Evolutionary conservation across 768 basidiomycete genomes (phyloP).

Genomic region (Gyrodon lividus): DNA sequence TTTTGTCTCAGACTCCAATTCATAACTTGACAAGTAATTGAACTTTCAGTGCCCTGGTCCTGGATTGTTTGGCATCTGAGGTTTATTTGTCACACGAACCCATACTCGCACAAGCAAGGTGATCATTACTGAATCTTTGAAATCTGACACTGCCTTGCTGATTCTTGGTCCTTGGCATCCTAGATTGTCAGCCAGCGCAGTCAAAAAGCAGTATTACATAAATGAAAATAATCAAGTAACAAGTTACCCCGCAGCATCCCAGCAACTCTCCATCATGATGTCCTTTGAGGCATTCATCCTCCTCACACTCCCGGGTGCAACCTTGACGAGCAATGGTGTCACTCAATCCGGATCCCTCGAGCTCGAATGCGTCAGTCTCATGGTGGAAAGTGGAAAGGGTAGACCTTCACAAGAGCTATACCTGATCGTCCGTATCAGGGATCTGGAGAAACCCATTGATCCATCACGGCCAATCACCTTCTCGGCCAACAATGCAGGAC

Average conservation of each 20-base stretch:
- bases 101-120: too few relatives aligned
- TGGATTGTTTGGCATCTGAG: too few relatives aligned
- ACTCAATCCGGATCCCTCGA: slow-evolving; percentile 45
- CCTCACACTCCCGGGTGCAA: slow-evolving; percentile 49
- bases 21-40: too few relatives aligned
- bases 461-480: slow-evolving; percentile 50
- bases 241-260: neutral
- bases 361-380: slow-evolving; percentile 62
- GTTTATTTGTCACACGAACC: too few relatives aligned
- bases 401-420: slow-evolving; percentile 55
- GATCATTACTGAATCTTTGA: too few relatives aligned
- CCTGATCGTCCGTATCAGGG: slow-evolving; percentile 59
- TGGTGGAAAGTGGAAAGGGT: slow-evolving; percentile 30
- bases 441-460: slow-evolving; percentile 59
- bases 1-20: too few relatives aligned
- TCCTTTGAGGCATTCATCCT: slow-evolving; percentile 53
- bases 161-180: too few relatives aligned
- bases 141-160: too few relatives aligned
- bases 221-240: too few relatives aligned
- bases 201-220: too few relatives aligned
- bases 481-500: slow-evolving; percentile 3
- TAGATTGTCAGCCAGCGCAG: too few relatives aligned
- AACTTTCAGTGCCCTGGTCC: too few relatives aligned
- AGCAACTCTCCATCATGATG: slow-evolving; percentile 1
- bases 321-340: slow-evolving; percentile 35